These are phyloP conservation scores for Carnegiea gigantea DNA, from an alignment of 179 eudicot species.

Conservation along the genomic window DNA sequence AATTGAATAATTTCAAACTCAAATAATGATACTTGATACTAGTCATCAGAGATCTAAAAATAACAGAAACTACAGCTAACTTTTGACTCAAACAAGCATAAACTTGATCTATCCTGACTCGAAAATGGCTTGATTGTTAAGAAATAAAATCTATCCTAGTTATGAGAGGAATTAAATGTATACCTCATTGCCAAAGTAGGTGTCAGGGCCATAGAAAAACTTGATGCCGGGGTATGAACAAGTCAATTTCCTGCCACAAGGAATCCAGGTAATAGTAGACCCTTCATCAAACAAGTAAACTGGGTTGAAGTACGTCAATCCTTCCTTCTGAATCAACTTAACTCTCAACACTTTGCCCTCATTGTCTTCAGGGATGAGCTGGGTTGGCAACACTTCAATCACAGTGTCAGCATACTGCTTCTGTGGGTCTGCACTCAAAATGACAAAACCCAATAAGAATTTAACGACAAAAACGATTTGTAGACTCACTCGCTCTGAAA, in stretches of 20 bases:
- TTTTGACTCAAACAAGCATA: too few relatives aligned
- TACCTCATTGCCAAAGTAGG: slow-evolving; percentile 89
- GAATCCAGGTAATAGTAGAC: slow-evolving; percentile 90
- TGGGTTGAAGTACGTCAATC: slow-evolving; percentile 76
- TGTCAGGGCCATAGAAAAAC: slow-evolving; percentile 85
- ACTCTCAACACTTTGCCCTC: slow-evolving; percentile 97
- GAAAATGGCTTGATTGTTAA: too few relatives aligned
- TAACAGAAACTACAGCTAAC: too few relatives aligned
- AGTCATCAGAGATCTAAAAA: too few relatives aligned
- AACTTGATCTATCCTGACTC: too few relatives aligned
- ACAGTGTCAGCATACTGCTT: slow-evolving; percentile 96
- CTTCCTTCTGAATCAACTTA: slow-evolving; percentile 92
- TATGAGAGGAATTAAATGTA: background rate
- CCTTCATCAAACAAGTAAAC: slow-evolving; percentile 98
- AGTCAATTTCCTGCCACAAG: slow-evolving; percentile 87
- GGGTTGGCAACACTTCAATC: slow-evolving; percentile 91
- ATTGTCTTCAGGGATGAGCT: slow-evolving; percentile 87
- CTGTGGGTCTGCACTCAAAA: slow-evolving; percentile 69
- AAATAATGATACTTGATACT: too few relatives aligned
- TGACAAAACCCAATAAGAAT: background rate
- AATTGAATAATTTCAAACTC: too few relatives aligned
- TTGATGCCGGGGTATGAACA: slow-evolving; percentile 99
- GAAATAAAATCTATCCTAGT: too few relatives aligned
- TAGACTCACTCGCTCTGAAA: background rate
- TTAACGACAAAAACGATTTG: background rate